Evolutionary conservation across 768 basidiomycete genomes (phyloP), one percentile per base, ranked within the genome.

Genomic region (Mycena rebaudengoi): DNA sequence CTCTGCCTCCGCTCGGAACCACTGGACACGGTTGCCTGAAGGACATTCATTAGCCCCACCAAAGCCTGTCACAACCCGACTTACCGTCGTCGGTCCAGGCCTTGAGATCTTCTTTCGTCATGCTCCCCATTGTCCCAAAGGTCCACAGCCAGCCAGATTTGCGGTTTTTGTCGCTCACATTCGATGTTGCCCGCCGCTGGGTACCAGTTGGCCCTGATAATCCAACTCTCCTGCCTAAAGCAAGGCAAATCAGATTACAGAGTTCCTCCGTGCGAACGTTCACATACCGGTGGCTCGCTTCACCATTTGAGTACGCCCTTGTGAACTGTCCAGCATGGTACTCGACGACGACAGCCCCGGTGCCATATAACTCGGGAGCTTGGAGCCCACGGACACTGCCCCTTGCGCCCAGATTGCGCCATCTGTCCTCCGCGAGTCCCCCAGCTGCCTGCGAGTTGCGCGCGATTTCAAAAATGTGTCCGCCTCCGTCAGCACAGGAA

Each of bases 1-100:
- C 11, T 61, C 60, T 6, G 60, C 60, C 21, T 61, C 50, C 0
- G 60, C 60, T 1, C 60, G 50, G 7, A 45, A 61, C 60, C 58
- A 60, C 13, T 60, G 58, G 8, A 60, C 33, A 3, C 29, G 40
- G 32, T 60, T 35, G 5, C 48, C 58, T 60, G 7, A 13, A 28
- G 26, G 21, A n/a, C n/a, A n/a, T n/a, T n/a, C n/a, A n/a, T n/a
- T n/a, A n/a, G n/a, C n/a, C n/a, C n/a, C n/a, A n/a, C n/a, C n/a
- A n/a, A n/a, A n/a, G n/a, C n/a, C n/a, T n/a, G n/a, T n/a, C n/a
- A n/a, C n/a, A n/a, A n/a, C n/a, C n/a, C n/a, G n/a, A n/a, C 60
- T 3, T n/a, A 56, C 61, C 61, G 48, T 62, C 61, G 14, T n/a
- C 28, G 3, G 16, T 41, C 53, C 53, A 62, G 1, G 12, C 18